These are phyloP conservation scores for Lactarius sanguifluus DNA, from an alignment of 768 basidiomycete species.

Conservation along the genomic window DNA sequence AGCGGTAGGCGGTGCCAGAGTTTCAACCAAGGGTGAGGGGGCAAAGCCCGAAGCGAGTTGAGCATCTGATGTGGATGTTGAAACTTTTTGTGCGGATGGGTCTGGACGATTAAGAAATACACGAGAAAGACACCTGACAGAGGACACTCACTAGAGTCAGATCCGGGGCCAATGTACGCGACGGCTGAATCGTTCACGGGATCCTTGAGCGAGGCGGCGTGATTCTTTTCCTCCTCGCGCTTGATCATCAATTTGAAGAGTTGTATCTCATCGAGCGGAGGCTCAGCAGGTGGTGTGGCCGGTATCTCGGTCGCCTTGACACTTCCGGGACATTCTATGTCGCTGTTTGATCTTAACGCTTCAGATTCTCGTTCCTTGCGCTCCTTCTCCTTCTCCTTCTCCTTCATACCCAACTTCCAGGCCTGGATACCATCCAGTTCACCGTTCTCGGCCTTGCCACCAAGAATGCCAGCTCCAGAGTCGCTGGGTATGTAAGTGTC, in stretches of 20 bases:
- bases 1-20: conserved; percentile 5
- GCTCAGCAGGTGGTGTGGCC: conserved; percentile 32
- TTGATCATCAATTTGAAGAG: conserved; percentile 84
- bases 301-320: conserved; percentile 20
- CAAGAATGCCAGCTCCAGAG: conserved; percentile 59
- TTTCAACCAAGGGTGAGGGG: conserved; percentile 15
- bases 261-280: conserved; percentile 76
- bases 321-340: conserved; percentile 31
- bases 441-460: conserved; percentile 57
- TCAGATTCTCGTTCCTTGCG: conserved; percentile 48
- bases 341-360: conserved; percentile 20
- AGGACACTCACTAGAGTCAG: conserved; percentile 24
- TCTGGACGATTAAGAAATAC: conserved; percentile 8
- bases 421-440: conserved; percentile 83
- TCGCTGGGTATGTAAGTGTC: conserved; percentile 75
- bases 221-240: conserved; percentile 59
- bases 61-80: conserved; percentile 6
- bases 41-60: conserved; percentile 10
- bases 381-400: conserved; percentile 76
- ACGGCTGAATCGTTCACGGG: conserved; percentile 15
- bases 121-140: neutral
- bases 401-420: conserved; percentile 83
- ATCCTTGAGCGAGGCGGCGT: conserved; percentile 31
- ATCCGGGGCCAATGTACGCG: conserved; percentile 18
- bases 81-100: conserved; percentile 9